These are phyloP conservation scores for Aphanomyces cochlioides DNA, from an alignment of 352 stramenopile genomes.

Conservation along the genomic window DNA sequence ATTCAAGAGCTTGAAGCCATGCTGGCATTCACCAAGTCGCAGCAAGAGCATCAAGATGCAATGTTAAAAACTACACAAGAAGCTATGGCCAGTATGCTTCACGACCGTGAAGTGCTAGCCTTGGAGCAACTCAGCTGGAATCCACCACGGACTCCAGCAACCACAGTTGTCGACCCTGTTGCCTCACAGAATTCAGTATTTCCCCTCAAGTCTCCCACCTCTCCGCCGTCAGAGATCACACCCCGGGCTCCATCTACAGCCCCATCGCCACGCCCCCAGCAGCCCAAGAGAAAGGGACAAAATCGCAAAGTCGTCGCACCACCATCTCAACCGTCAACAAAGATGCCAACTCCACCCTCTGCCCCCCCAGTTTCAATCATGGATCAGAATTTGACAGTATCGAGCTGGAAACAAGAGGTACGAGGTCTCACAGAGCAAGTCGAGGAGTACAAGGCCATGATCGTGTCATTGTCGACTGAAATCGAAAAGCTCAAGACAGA, in stretches of 20 bases:
- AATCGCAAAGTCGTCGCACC: neutral
- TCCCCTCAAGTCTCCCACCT: conserved; percentile 11
- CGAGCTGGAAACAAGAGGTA: conserved; percentile 26
- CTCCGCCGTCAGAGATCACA: neutral
- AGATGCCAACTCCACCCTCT: neutral
- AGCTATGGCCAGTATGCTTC: conserved; percentile 22
- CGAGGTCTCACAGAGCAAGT: conserved; percentile 26
- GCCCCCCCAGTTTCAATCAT: neutral
- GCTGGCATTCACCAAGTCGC: conserved; percentile 24
- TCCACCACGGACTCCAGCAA: neutral
- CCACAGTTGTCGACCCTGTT: neutral
- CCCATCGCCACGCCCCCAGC: conserved; percentile 22
- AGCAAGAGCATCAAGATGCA: conserved; percentile 25
- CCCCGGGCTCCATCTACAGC: conserved; percentile 15
- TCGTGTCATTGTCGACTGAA: conserved; percentile 22
- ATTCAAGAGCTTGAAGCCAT: conserved; percentile 26
- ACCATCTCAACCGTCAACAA: neutral
- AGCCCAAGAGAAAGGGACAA: conserved; percentile 12
- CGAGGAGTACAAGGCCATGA: conserved; percentile 30
- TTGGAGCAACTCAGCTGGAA: conserved; percentile 20
- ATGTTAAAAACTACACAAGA: conserved; percentile 24
- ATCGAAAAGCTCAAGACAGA: conserved; percentile 31
- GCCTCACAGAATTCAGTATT: conserved; percentile 8
- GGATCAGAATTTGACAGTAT: conserved; percentile 18
- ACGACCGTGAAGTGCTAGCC: conserved; percentile 26